Evolutionary conservation across 176 grass and related monocot genomes (phyloP).

Genomic region (Rhynchospora tenuis): DNA sequence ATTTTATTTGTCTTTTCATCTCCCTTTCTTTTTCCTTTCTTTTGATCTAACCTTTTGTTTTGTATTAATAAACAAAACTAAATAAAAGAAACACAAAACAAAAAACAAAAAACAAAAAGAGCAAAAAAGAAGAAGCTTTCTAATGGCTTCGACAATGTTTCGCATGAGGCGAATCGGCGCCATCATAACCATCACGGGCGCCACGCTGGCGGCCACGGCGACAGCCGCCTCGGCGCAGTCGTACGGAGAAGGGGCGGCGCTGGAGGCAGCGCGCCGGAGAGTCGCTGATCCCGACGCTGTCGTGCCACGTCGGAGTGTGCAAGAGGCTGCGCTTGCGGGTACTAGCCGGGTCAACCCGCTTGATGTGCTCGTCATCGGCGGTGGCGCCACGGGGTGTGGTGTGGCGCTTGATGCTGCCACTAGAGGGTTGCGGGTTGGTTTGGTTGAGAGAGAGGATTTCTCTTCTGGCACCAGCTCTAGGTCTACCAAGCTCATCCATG

Average conservation of each 20-base stretch:
- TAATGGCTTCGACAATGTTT: slow-evolving; percentile 35
- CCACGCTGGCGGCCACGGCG: slow-evolving; percentile 25
- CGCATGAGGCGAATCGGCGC: slow-evolving; percentile 44
- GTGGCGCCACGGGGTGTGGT: slow-evolving; percentile 83
- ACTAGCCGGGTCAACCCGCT: slow-evolving; percentile 54
- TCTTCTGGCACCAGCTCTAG: slow-evolving; percentile 88
- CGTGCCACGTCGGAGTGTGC: slow-evolving; percentile 56
- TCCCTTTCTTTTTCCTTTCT: neutral
- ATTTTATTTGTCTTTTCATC: neutral
- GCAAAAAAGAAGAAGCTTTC: neutral
- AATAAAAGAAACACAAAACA: neutral
- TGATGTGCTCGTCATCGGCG: slow-evolving; percentile 69
- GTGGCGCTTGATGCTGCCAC: slow-evolving; percentile 71
- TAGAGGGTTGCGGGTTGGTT: slow-evolving; percentile 79
- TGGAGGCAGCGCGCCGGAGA: slow-evolving; percentile 35
- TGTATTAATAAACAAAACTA: neutral
- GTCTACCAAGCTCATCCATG: slow-evolving; percentile 93
- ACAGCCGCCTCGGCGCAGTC: neutral
- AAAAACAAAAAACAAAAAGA: neutral
- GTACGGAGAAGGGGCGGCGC: slow-evolving; percentile 19
- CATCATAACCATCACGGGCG: slow-evolving; percentile 44
- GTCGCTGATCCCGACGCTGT: slow-evolving; percentile 29
- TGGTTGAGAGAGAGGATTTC: slow-evolving; percentile 98
- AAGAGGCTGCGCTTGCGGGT: slow-evolving; percentile 46
- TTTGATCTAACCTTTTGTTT: neutral